Evolutionary conservation across 2,329 filamentous ascomycete species (phyloP), one percentile per base, ranked within the genome.

Genomic region (Cladosporium oxysporum): DNA sequence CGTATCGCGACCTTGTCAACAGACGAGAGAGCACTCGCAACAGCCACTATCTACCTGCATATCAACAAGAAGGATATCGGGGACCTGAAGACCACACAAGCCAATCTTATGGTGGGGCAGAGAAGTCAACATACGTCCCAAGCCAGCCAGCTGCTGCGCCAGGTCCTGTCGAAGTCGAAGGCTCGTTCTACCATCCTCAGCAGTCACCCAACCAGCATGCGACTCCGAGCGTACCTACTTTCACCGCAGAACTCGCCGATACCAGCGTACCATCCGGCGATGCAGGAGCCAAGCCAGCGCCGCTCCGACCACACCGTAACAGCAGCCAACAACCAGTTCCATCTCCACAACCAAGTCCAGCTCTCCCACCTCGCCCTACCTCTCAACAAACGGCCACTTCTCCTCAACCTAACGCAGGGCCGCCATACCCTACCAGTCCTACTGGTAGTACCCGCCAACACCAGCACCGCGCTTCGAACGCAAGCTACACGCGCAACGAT

Each of bases 141-240:
- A 71, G 10, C 68, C 72, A 31, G 68, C 74, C 65, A 18, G 4
- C 18, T 14, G 53, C 67, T 70, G 26, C 62, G 71, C 66, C 73
- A 67, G 33, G 78, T 74, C 76, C 80, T 57, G 69, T 69, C 57
- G 80, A 82, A 64, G 70, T 82, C 1, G 79, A 78, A 11, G 80
- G 80, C 63, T 78, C 79, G 44, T 80, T 75, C 69, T 78, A 78
- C 67, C 75, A 79, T 49, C 61, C 71, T 14, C 70, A 76, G 2
- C 75, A 76, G 29, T 68, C 69, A 11, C 74, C 72, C 35, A 69
- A 49, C 58, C 70, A 37, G 62, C 68, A 10, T 47, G 50, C 26
- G 63, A 68, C 47, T 60, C 65, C 50, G 52, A 69, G 49, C 21
- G 35, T 53, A 14, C 63, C 63, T 12, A 67, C 67, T 18, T 75